Evolutionary conservation across 176 grass and related monocot genomes (phyloP).

Genomic region (Triticum turgidum): DNA sequence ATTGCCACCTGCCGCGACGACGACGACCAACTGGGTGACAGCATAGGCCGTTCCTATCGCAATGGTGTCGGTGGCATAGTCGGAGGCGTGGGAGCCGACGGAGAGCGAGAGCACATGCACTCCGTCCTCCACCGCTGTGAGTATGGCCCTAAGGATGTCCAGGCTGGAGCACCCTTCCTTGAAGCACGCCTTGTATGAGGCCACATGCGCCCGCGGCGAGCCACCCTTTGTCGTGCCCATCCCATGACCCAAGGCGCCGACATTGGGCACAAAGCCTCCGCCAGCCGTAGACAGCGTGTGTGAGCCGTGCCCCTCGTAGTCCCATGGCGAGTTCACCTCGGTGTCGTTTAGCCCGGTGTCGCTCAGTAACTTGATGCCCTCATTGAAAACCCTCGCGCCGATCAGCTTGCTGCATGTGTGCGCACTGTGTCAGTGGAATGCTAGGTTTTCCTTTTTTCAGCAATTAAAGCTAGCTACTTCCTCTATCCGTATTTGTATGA

Average conservation of each 20-base stretch:
- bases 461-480: no score
- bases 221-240: constrained; percentile 54
- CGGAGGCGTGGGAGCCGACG: constrained; percentile 8
- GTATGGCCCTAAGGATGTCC: constrained; percentile 50
- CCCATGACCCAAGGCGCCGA: constrained; percentile 39
- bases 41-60: constrained; percentile 57
- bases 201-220: constrained; percentile 48
- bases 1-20: constrained; percentile 69
- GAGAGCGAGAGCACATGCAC: constrained; percentile 68
- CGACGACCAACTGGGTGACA: constrained; percentile 38
- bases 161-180: constrained; percentile 34
- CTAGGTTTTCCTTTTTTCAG: no score
- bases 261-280: constrained; percentile 33
- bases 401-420: constrained; percentile 56
- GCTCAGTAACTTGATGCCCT: neutral
- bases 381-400: constrained; percentile 54
- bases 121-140: constrained; percentile 49
- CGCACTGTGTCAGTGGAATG: no score
- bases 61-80: constrained; percentile 40
- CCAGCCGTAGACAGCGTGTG: constrained; percentile 75
- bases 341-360: no score
- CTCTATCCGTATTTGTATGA: no score
- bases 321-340: constrained; percentile 46
- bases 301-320: constrained; percentile 50
- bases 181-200: constrained; percentile 69